phyloP scores from a whole-genome alignment of 2,329 filamentous ascomycete genomes.

The Lecanosticta acicola region DNA sequence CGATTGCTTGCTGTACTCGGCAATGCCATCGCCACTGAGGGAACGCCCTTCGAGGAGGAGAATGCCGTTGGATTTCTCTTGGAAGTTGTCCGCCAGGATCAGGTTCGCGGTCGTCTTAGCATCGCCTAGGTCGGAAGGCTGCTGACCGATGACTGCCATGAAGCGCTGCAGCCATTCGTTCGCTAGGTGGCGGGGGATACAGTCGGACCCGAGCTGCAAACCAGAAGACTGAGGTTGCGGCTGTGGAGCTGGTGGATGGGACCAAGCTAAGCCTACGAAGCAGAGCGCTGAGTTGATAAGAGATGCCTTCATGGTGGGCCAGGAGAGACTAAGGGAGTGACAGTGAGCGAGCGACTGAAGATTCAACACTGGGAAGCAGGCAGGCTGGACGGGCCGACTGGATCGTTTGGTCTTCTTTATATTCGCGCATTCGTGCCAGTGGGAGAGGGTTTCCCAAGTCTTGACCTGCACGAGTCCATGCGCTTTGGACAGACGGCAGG shows the following conservation, averaged over 20 bases:
- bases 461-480: too few relatives aligned
- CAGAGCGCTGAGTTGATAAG: slow-evolving; percentile 6
- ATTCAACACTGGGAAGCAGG: neutral
- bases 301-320: slow-evolving; percentile 11
- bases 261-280: neutral
- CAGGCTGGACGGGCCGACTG: too few relatives aligned
- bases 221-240: neutral
- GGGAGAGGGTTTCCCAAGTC: too few relatives aligned
- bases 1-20: slow-evolving; percentile 3
- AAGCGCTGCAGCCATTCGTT: slow-evolving; percentile 7
- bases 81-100: slow-evolving; percentile 12
- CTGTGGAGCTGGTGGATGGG: neutral
- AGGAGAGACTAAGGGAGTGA: too few relatives aligned
- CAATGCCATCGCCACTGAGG: slow-evolving; percentile 1
- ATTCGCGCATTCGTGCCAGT: too few relatives aligned
- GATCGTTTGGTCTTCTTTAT: too few relatives aligned
- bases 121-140: neutral
- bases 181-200: slow-evolving; percentile 7
- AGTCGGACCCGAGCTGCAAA: neutral
- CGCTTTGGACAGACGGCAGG: too few relatives aligned
- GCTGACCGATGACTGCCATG: slow-evolving; percentile 8
- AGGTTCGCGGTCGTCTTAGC: slow-evolving; percentile 5
- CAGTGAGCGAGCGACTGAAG: slow-evolving; percentile 3
- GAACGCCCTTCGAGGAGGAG: slow-evolving; percentile 8
- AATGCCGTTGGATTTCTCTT: slow-evolving; percentile 14